Percentiles rank a stretch among this genome's conserved stretches.
Conservation (phyloP, 2,329 filamentous ascomycete genomes). For the Xylariaceae sp. region DNA sequence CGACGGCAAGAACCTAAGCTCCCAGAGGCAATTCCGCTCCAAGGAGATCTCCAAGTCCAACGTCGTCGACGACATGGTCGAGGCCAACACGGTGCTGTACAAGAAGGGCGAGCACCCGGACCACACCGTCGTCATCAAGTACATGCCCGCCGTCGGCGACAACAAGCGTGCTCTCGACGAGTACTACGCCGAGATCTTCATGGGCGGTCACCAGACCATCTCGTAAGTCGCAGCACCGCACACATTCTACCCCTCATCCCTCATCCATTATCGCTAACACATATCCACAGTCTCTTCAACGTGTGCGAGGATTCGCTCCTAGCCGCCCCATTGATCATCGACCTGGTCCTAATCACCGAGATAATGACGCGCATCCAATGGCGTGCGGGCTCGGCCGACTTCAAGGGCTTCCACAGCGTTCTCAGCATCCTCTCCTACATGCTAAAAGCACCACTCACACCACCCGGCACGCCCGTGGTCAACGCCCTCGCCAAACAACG, state of each 20-base stretch:
- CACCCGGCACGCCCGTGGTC: conserved; percentile 90
- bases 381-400: conserved; percentile 68
- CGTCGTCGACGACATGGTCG: conserved; percentile 99
- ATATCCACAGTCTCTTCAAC: conserved; percentile 83
- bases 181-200: conserved; percentile 99
- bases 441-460: conserved; percentile 93
- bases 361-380: conserved; percentile 99
- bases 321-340: conserved; percentile 94
- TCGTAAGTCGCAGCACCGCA: conserved; percentile 46
- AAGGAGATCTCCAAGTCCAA: conserved; percentile 99
- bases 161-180: conserved; percentile 98
- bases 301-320: conserved; percentile 98
- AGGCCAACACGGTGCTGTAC: conserved; percentile 89
- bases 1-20: conserved; percentile 97
- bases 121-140: conserved; percentile 99
- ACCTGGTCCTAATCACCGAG: conserved; percentile 87
- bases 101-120: conserved; percentile 90
- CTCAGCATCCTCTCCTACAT: conserved; percentile 98
- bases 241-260: background rate
- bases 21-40: conserved; percentile 96
- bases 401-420: conserved; percentile 93
- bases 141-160: conserved; percentile 98
- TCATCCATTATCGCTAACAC: background rate
- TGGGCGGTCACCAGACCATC: conserved; percentile 97
- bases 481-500: conserved; percentile 97